A percentile compares a stretch with the other conserved stretches of the same genome.
These are phyloP conservation scores for Apiotrichum gamsii DNA, from an alignment of 1,284 basidiomycete genomes.

Conservation along the genomic window DNA sequence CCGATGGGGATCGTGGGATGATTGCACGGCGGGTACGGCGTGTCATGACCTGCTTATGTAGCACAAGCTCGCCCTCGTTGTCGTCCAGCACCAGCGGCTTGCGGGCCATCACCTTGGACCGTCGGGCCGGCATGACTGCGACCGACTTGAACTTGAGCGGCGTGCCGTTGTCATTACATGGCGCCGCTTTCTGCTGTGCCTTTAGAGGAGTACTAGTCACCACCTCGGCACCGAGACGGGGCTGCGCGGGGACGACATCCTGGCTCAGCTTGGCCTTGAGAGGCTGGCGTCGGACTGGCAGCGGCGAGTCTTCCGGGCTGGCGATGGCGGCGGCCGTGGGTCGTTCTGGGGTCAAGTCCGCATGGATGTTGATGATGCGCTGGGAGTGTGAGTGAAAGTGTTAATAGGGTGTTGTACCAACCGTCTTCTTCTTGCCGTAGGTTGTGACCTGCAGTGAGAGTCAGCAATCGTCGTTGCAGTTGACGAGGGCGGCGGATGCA, in stretches of 20 bases:
- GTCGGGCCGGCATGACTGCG: too few relatives aligned
- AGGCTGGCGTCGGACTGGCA: slow-evolving; percentile 14
- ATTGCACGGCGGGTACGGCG: neutral
- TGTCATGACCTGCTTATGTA: neutral
- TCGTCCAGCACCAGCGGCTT: neutral
- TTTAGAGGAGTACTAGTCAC: too few relatives aligned
- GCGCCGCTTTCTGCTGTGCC: too few relatives aligned
- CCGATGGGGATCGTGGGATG: neutral
- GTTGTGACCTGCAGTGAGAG: slow-evolving; percentile 41
- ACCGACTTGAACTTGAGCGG: too few relatives aligned
- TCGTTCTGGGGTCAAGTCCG: slow-evolving; percentile 20
- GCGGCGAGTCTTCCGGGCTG: too few relatives aligned
- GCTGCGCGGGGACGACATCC: too few relatives aligned
- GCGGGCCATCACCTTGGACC: too few relatives aligned
- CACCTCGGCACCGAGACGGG: too few relatives aligned
- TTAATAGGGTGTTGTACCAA: slow-evolving; percentile 16
- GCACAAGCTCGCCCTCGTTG: neutral
- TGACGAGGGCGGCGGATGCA: slow-evolving; percentile 1
- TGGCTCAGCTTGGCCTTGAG: slow-evolving; percentile 23
- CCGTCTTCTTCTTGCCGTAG: slow-evolving; percentile 41
- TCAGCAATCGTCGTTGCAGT: too few relatives aligned
- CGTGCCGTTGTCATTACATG: too few relatives aligned
- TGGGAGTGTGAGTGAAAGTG: too few relatives aligned
- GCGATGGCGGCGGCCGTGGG: neutral
- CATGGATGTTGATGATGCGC: slow-evolving; percentile 37